These are phyloP conservation scores for Oryza brachyantha DNA, from an alignment of 176 grass and related monocot species.

Conservation along the genomic window DNA sequence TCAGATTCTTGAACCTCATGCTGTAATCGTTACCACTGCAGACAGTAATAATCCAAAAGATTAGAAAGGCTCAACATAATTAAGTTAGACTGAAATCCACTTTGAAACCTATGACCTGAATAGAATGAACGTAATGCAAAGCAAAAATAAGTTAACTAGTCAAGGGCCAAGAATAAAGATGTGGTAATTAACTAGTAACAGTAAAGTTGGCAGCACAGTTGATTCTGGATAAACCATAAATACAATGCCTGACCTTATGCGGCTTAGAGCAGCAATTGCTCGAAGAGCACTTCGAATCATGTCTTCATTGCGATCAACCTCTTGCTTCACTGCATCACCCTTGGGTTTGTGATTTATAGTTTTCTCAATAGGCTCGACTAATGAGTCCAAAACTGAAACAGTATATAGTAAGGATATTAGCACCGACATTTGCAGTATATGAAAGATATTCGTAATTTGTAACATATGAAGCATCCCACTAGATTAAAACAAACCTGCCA, in stretches of 20 bases:
- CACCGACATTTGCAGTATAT: background rate
- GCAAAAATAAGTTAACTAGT: background rate
- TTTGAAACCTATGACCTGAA: background rate
- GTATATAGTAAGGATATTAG: conserved; percentile 23
- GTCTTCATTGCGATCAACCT: conserved; percentile 95
- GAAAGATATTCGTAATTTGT: background rate
- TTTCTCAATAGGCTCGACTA: conserved; percentile 91
- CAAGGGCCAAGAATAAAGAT: background rate
- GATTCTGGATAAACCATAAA: background rate
- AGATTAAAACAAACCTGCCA: conserved; percentile 60
- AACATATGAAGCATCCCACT: background rate
- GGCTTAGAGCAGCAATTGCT: conserved; percentile 76
- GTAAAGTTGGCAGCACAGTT: background rate
- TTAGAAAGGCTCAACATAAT: background rate
- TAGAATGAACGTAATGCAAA: background rate
- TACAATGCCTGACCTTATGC: conserved; percentile 54
- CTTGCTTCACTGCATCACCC: conserved; percentile 95
- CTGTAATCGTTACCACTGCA: conserved; percentile 84
- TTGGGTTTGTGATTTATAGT: conserved; percentile 90
- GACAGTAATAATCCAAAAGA: conserved; percentile 22
- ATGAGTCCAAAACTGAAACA: conserved; percentile 81
- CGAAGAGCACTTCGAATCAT: conserved; percentile 97
- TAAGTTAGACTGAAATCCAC: background rate
- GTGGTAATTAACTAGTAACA: background rate
- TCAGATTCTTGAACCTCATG: conserved; percentile 91